phyloP scores from a whole-genome alignment of 441 rosid species.

The Hura crepitans region DNA sequence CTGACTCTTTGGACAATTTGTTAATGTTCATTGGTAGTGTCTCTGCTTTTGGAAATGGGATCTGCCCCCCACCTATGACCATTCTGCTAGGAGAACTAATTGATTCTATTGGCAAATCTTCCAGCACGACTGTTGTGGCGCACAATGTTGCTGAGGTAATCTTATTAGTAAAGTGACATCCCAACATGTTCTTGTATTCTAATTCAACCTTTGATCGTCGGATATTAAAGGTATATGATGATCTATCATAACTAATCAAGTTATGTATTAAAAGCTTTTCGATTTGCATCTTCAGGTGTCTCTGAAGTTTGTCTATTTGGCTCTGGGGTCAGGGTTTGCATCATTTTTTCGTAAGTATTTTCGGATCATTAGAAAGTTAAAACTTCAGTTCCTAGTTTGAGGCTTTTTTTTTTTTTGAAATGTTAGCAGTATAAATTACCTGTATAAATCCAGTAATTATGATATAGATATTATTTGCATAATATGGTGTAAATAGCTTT shows the following conservation, averaged over 20 bases:
- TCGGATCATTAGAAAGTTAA: neutral
- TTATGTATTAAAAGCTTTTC: neutral
- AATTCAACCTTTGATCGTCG: neutral
- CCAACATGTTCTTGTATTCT: neutral
- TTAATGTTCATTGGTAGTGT: slow-evolving; percentile 44
- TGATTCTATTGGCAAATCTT: slow-evolving; percentile 11
- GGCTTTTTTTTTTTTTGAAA: too few relatives aligned
- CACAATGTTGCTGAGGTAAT: slow-evolving; percentile 37
- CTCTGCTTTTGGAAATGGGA: slow-evolving; percentile 40
- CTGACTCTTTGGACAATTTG: slow-evolving; percentile 32
- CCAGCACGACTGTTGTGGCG: slow-evolving; percentile 17
- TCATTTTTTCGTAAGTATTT: slow-evolving; percentile 61
- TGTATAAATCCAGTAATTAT: too few relatives aligned
- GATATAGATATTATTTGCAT: too few relatives aligned
- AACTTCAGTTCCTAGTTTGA: neutral
- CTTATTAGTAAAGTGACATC: neutral
- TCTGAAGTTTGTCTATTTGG: slow-evolving; percentile 56
- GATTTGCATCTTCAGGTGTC: slow-evolving; percentile 38
- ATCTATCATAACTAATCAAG: neutral
- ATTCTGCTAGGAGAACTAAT: slow-evolving; percentile 34
- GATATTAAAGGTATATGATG: neutral
- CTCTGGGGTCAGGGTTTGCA: slow-evolving; percentile 48
- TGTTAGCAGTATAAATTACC: too few relatives aligned
- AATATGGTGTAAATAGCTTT: too few relatives aligned
- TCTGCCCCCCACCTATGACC: slow-evolving; percentile 38